Evolutionary conservation across 805 yeast species (phyloP), one percentile per base, ranked within the genome.

Genomic region (Myxozyma kluyveri): DNA sequence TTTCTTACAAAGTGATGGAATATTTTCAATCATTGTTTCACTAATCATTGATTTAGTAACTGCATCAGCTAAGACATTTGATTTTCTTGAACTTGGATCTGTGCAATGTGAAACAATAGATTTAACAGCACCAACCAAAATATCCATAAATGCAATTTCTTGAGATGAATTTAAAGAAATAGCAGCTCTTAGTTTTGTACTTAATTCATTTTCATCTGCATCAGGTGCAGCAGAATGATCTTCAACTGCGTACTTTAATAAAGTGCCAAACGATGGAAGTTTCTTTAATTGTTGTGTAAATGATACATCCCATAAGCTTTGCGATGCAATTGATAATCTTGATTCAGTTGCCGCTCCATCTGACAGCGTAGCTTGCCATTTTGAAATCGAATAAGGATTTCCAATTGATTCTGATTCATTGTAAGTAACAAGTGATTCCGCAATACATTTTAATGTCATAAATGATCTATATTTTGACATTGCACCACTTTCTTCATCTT

Each of bases 1-100:
- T 42, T 60, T 61, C 39, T 58, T 62, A 33, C 65, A 36, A 42
- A 65, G 54, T 27, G 46, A 35, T 7, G 66, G 64, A 27, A 61
- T 33, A 18, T 42, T 37, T 17, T 46, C 55, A 32, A 64, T 44
- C 33, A 63, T 36, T 26, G 21, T 45, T 21, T 49, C 59, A 7
- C 53, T 42, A 10, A 44, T 49, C 32, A 45, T 21, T 23, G 33
- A 9, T 9, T 27, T 26, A 14, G 21, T 39, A 4, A 24, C 32
- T n/a, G 44, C 43, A 14, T 46, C 52, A 14, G 39, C 47, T 3
- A 36, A 17, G 14, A 29, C 26, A 26, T 18, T 31, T n/a, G 18
- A 9, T 9, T 14, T 14, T 14, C 33, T 9, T 14, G 9, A 9
- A 9, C 9, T 14, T 29, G 12, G 33, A 14, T 29, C 33, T 9